Percentiles rank a stretch among this genome's conserved stretches.
phyloP scores from a whole-genome alignment of 2,329 filamentous ascomycete genomes.

The Xylariales sp. region DNA sequence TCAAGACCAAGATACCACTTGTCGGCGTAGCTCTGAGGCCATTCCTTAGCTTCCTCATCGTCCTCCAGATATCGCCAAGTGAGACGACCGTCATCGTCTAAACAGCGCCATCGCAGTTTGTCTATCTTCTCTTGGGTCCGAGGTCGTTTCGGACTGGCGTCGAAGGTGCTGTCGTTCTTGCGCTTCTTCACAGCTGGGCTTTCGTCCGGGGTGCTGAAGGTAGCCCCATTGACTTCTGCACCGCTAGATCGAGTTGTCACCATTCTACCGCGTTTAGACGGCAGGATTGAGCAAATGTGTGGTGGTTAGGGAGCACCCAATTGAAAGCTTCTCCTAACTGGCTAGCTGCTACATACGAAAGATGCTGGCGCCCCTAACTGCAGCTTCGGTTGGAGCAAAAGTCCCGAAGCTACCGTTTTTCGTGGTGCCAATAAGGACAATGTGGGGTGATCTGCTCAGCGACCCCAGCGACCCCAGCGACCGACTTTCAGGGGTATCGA shows the following conservation, averaged over 20 bases:
- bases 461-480: no score
- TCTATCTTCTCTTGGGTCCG: constrained; percentile 63
- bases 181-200: constrained; percentile 34
- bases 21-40: constrained; percentile 87
- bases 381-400: no score
- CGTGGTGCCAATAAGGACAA: no score
- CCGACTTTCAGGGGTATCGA: no score
- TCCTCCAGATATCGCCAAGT: constrained; percentile 92
- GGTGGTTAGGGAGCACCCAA: no score
- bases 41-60: constrained; percentile 62
- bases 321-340: no score
- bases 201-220: constrained; percentile 10
- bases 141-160: constrained; percentile 36
- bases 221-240: constrained; percentile 11
- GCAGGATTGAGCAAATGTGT: no score
- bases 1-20: constrained; percentile 81
- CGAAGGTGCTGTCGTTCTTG: constrained; percentile 30
- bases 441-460: no score
- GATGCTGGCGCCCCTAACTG: no score
- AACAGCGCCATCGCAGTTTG: constrained; percentile 75
- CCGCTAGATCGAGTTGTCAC: constrained; percentile 30
- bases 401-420: no score
- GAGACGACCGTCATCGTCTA: constrained; percentile 77
- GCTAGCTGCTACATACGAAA: constrained; percentile 7
- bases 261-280: no score